Base-by-base conservation (phyloP, 2,329 filamentous ascomycete species). In the Fusarium piperis region DNA sequence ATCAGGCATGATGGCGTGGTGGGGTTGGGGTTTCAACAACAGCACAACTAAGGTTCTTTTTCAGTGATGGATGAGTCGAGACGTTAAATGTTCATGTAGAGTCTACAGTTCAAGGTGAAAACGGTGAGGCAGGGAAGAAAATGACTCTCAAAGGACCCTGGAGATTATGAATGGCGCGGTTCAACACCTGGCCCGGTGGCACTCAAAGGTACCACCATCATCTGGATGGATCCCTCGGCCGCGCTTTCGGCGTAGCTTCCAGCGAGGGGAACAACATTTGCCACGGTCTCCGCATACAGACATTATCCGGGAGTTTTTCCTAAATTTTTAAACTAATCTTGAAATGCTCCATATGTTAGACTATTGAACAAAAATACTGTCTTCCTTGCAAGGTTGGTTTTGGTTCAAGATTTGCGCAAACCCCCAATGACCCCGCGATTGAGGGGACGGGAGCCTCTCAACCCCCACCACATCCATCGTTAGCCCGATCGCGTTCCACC, bases 1-100 rank as follows among this genome's bases (percentile, higher is more conserved):
- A 78, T 93, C 91, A 10, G 90, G 88, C 92, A 94, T 95, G 52
- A 69, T 66, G 69, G 69, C 62, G 73, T 75, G 64, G 67, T 55
- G 44, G 15, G 16, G 33, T 55, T 46, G 59, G 48, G 26, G 20
- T 20, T 44, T 44, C 13, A 44, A 9, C 39, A 46, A 33, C 64
- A 51, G 33, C 59, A 62, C 48, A 55, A 51, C 32, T 16, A 46
- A n/a, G 58, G 20, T 16, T 12, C 10, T 16, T 55, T 35, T 33
- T 18, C 32, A 39, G 9, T 38, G 20, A 56, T 26, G 23, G 20
- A 56, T 26, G 23, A 3, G 52, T 11, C 8, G 13, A 13, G 28
- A 28, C 3, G 38, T 32, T 28, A 33, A n/a, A 18, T 26, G 15
- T 36, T 44, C 15, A 60, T 61, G 33, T 56, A 36, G 3, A n/a